Conservation (phyloP, 805 yeast genomes). For the Saturnispora ahearnii region DNA sequence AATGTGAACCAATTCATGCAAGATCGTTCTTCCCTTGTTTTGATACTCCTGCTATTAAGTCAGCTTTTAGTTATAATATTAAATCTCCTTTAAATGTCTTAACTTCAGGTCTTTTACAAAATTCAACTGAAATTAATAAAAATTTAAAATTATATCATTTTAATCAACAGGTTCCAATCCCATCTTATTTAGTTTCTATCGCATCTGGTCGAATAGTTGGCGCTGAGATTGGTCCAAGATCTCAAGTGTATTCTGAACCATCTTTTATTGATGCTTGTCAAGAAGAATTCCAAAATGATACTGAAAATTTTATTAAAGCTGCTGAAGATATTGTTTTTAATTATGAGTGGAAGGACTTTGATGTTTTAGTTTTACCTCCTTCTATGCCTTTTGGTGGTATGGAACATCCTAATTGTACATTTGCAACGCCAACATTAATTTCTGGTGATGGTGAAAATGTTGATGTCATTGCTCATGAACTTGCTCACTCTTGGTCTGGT, state of each 20-base stretch:
- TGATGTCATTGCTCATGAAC: conserved; percentile 86
- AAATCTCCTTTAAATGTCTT: conserved; percentile 60
- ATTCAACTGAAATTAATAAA: conserved; percentile 27
- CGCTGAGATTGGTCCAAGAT: conserved; percentile 76
- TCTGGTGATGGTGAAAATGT: conserved; percentile 80
- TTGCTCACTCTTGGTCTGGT: conserved; percentile 91
- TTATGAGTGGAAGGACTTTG: conserved; percentile 81
- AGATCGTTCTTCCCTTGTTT: conserved; percentile 82
- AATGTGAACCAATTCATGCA: conserved; percentile 87
- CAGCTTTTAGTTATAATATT: conserved; percentile 50
- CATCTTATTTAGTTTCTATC: conserved; percentile 73
- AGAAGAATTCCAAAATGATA: conserved; percentile 72
- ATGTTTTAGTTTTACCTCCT: conserved; percentile 70
- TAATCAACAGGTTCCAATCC: conserved; percentile 74
- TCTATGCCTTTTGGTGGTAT: conserved; percentile 86
- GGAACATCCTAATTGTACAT: conserved; percentile 90
- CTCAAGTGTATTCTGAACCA: conserved; percentile 75
- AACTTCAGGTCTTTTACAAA: conserved; percentile 47
- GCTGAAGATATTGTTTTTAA: conserved; percentile 71
- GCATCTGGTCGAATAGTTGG: conserved; percentile 72
- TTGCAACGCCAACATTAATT: conserved; percentile 82
- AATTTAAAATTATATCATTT: conserved; percentile 35
- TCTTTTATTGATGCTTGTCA: conserved; percentile 55
- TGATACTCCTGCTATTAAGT: conserved; percentile 81
- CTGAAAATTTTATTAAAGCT: conserved; percentile 66